Base-by-base conservation (phyloP, 441 rosid genomes). In the Geranium incanum region DNA sequence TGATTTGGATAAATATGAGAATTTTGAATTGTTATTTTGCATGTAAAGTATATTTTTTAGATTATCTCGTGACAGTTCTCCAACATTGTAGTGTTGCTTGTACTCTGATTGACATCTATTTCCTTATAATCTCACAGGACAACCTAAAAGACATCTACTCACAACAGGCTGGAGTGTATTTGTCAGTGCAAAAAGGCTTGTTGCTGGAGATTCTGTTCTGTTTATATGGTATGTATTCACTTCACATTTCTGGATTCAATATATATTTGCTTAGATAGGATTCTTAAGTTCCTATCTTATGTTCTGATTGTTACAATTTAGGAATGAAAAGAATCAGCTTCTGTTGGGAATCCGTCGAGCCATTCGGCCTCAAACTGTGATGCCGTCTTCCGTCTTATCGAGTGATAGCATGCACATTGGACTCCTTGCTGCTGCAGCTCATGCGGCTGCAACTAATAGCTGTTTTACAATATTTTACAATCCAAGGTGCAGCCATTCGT, bases 341-440 rank as follows among this genome's bases (percentile, higher is more conserved):
- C 93, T 93, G 71, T 88, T 95, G 75, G 99, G 99, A 69, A 91
- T 95, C 73, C 86, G 98, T 23, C 89, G 92, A 65, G 98, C 98
- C 65, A 91, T 78, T 78, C 86, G 97, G 39, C 93, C 92, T 3
- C 98, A 89, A 78, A 89, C 99, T 73, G 98, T 91, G 57, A 92
- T 95, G 97, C 98, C 99, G 68, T 93, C 98, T 23, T 95, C 99
- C 6, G 96, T 95, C 64, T 81, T 93, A 77, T 95, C 99, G 55
- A 93, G 98, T 73, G 99, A 95, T 77, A 95, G 98, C 82, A 91
- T 95, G 98, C 99, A 93, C 80, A 81, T 95, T 79, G 98, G 99
- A 66, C 92, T 95, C 70, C 97, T 93, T 75, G 99, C 98, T 74
- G 97, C 98, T 21, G 99, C 98, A 70, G 98, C 99, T 28, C 33